Base-by-base conservation (phyloP, 2,329 filamentous ascomycete species). In the Grosmannia huntii region DNA sequence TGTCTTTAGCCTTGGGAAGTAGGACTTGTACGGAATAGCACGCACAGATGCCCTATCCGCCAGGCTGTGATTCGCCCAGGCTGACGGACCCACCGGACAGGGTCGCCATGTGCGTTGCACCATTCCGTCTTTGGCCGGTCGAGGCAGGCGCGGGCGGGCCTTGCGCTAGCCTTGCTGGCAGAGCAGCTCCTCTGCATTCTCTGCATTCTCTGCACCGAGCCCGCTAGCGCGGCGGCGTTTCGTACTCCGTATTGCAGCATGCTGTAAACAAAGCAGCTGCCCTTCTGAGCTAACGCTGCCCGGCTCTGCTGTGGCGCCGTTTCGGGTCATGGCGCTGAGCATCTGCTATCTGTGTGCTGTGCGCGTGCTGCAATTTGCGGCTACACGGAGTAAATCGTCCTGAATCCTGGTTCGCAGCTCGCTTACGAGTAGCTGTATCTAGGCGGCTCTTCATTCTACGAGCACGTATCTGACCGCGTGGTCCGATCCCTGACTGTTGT, bases 101-200 rank as follows among this genome's bases (percentile, higher is more conserved):
- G 60, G 60, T 52, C 53, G 60, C 60, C 60, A 60, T 60, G 60
- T 61, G 60, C 56, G 38, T 50, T 51, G 51, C 53, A 25, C 60
- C 60, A 60, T 57, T 57, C 53, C 53, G 21, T 52, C 53, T 58
- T 60, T 46, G 60, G 57, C 46, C 44, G 49, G 21, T 16, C 5
- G 38, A 27, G 11, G 21, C 48, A 50, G 25, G 25, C 12, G 48
- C 5, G 5, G 21, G 11, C n/a, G 21, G 27, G 49, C 49, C 23
- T 28, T 51, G 49, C 25, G 25, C 49, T 51, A 51, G 49, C 23
- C 23, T 28, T 28, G 11, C 27, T 28, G 27, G 27, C 23, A 31
- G n/a, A 21, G 19, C 50, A 51, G 23, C 19, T 44, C 9, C 16
- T 16, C 14, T 38, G 36, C 36, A 38, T 4, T 10, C 4, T 38